phyloP scores from a whole-genome alignment of 2,329 filamentous ascomycete genomes.

The Fusarium liriodendri region DNA sequence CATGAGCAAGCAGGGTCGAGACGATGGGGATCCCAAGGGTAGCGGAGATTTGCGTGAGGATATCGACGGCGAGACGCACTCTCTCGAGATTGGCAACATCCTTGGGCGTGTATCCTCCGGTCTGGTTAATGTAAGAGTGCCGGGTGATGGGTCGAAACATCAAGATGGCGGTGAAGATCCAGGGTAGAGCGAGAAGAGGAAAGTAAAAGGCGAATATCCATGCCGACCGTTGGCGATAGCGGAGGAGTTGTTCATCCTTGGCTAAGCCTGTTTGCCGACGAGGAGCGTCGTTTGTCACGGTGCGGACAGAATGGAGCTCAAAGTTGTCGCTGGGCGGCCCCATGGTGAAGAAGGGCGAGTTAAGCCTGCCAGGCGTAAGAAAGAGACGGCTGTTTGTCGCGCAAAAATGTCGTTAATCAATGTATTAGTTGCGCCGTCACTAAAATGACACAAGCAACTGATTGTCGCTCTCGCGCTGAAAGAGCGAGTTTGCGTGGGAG shows the following conservation, averaged over 20 bases:
- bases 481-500: neutral
- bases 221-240: neutral
- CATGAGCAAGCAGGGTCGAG: slow-evolving; percentile 24
- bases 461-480: neutral
- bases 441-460: neutral
- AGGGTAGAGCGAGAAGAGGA: slow-evolving; percentile 12
- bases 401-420: neutral
- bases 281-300: neutral
- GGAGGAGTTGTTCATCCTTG: neutral
- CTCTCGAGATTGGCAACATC: neutral
- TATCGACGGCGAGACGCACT: neutral
- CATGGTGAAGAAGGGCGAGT: neutral
- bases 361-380: neutral
- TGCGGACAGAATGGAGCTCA: neutral
- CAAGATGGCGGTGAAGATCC: slow-evolving; percentile 15
- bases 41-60: neutral
- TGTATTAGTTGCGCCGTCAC: neutral
- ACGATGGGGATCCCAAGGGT: slow-evolving; percentile 18
- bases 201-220: slow-evolving; percentile 3
- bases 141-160: slow-evolving; percentile 24
- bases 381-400: neutral
- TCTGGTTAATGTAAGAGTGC: slow-evolving; percentile 16
- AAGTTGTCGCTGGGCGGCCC: neutral
- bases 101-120: neutral
- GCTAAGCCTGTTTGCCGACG: neutral